These are phyloP conservation scores for Hsuehochloa calcarea DNA, from an alignment of 176 grass and related monocot genomes.

Conservation along the genomic window DNA sequence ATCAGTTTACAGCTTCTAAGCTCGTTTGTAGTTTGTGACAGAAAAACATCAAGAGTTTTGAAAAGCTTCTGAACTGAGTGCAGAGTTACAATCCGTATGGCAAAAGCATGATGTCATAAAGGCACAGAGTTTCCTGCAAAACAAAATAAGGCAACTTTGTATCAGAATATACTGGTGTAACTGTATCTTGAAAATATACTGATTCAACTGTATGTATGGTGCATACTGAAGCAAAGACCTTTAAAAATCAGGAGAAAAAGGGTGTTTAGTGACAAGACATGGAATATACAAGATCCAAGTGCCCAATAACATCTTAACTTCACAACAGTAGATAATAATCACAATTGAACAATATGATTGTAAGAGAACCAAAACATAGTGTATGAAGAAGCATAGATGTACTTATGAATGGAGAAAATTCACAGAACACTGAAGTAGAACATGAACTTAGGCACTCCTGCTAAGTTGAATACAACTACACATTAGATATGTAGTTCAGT, in stretches of 20 bases:
- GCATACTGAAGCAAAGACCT: background rate
- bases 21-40: background rate
- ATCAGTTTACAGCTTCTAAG: constrained; percentile 6
- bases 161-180: background rate
- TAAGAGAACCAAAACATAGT: background rate
- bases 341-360: background rate
- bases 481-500: background rate
- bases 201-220: background rate
- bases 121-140: constrained; percentile 31
- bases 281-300: background rate
- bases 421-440: background rate
- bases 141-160: background rate
- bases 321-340: too few species aligned
- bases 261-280: background rate
- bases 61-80: constrained; percentile 11
- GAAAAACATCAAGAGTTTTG: background rate
- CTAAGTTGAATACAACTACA: background rate
- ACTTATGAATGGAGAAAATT: background rate
- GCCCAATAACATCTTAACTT: background rate
- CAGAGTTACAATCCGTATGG: background rate
- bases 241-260: background rate
- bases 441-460: background rate
- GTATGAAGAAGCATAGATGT: background rate
- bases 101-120: constrained; percentile 20
- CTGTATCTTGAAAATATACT: background rate